phyloP scores from a whole-genome alignment of 441 rosid species.

The Adansonia madagascariensis region DNA sequence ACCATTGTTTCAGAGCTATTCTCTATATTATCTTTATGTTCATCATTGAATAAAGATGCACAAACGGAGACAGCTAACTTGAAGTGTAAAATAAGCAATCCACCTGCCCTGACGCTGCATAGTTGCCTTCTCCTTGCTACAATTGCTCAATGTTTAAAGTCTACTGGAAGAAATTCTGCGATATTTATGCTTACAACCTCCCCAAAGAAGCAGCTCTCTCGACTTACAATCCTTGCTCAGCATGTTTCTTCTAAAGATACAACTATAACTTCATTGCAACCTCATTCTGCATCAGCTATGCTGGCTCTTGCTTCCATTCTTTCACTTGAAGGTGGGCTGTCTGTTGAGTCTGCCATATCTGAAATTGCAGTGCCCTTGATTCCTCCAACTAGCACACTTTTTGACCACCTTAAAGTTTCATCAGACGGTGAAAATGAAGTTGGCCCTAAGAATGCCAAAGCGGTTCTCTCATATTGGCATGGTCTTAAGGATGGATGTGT shows the following conservation, averaged over 20 bases:
- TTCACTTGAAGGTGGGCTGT: slow-evolving; percentile 80
- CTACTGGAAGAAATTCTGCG: slow-evolving; percentile 85
- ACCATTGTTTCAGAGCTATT: slow-evolving; percentile 84
- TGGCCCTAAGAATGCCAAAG: slow-evolving; percentile 33
- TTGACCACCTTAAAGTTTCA: slow-evolving; percentile 70
- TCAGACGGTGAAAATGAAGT: slow-evolving; percentile 47
- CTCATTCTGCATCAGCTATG: slow-evolving; percentile 88
- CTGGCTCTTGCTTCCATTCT: slow-evolving; percentile 90
- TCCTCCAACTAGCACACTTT: slow-evolving; percentile 83
- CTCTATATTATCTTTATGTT: slow-evolving; percentile 61
- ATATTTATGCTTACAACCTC: slow-evolving; percentile 84
- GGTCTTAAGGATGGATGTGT: slow-evolving; percentile 93
- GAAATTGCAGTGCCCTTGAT: slow-evolving; percentile 87
- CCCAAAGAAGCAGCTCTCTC: slow-evolving; percentile 79
- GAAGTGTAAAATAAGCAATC: slow-evolving; percentile 66
- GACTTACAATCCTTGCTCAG: slow-evolving; percentile 79
- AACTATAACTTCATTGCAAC: slow-evolving; percentile 58
- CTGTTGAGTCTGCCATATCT: slow-evolving; percentile 75
- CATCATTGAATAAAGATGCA: slow-evolving; percentile 60
- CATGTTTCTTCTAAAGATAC: slow-evolving; percentile 68
- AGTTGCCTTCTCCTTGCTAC: slow-evolving; percentile 75
- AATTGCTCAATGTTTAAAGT: slow-evolving; percentile 84
- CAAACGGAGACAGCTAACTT: slow-evolving; percentile 57
- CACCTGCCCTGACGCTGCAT: slow-evolving; percentile 56
- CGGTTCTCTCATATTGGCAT: slow-evolving; percentile 77